These are phyloP conservation scores for Chloris gayana DNA, from an alignment of 176 grass and related monocot genomes.

Conservation along the genomic window DNA sequence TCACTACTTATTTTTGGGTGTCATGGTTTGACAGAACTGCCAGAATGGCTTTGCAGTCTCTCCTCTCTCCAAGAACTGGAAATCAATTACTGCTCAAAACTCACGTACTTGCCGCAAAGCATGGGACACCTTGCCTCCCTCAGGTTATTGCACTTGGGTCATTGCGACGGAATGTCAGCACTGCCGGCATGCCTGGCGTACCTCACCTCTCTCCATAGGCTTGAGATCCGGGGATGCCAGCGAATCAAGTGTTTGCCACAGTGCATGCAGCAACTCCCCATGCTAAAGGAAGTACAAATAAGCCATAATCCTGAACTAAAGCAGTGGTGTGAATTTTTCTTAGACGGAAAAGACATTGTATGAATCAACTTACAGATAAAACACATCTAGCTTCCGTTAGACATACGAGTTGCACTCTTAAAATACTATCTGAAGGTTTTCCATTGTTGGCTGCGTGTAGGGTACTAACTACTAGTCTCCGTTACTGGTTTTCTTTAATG, in stretches of 20 bases:
- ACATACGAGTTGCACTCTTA: too few species aligned
- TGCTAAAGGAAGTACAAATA: not conserved
- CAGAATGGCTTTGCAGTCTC: conserved; percentile 12
- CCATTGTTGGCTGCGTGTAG: too few species aligned
- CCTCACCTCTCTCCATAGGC: not conserved
- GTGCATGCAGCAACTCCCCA: not conserved
- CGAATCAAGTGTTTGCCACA: conserved; percentile 17
- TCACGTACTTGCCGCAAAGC: not conserved
- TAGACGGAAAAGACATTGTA: not conserved
- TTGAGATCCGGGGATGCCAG: accelerated
- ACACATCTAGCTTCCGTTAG: too few species aligned
- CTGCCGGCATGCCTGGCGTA: not conserved
- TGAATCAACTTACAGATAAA: conserved; percentile 6
- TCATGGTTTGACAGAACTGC: not conserved
- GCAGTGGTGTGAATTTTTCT: conserved; percentile 12
- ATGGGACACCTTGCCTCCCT: not conserved
- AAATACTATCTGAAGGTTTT: too few species aligned
- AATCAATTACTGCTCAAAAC: not conserved
- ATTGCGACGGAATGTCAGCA: accelerated
- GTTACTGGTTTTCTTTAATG: too few species aligned
- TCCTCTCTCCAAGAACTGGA: not conserved
- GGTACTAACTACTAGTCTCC: too few species aligned
- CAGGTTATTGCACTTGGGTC: accelerated
- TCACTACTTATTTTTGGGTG: conserved; percentile 12
- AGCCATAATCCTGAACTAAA: conserved; percentile 24